Conservation (phyloP, 257 asterid species). For the Dorcoceras hygrometricum region DNA sequence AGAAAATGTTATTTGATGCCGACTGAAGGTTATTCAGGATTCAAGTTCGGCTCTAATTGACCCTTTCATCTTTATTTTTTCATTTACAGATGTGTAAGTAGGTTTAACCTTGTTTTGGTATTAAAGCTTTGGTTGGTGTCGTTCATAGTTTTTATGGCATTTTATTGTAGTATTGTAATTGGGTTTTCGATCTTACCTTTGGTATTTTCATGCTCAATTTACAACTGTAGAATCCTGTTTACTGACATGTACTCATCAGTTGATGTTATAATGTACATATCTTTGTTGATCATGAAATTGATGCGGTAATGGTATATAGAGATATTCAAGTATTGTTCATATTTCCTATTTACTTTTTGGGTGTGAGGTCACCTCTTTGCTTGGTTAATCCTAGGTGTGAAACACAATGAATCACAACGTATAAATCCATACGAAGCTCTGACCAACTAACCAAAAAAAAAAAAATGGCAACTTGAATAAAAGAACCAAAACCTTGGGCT, state of each 20-base stretch:
- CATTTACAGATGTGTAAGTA: constrained; percentile 19
- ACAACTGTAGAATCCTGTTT: background rate
- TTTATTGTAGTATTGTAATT: constrained; percentile 1
- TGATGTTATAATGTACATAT: background rate
- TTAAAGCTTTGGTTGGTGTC: constrained; percentile 4
- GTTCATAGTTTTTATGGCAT: constrained; percentile 5
- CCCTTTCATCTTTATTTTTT: constrained; percentile 5
- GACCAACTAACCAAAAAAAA: too few species aligned
- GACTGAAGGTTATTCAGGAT: constrained; percentile 9
- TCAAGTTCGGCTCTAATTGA: constrained; percentile 1
- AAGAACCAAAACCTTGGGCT: too few species aligned
- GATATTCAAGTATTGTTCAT: background rate
- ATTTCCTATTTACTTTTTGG: too few species aligned
- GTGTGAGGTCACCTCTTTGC: too few species aligned
- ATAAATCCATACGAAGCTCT: too few species aligned
- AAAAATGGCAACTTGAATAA: too few species aligned
- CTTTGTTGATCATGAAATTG: background rate
- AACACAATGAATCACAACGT: too few species aligned
- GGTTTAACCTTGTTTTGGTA: constrained; percentile 20
- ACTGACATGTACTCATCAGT: background rate
- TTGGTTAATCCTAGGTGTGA: too few species aligned
- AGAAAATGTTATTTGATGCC: background rate
- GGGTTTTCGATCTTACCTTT: background rate
- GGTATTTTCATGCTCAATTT: background rate
- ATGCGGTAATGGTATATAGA: too few species aligned